Conservation (phyloP, 441 rosid genomes). For the Rhodomyrtus psidioides region DNA sequence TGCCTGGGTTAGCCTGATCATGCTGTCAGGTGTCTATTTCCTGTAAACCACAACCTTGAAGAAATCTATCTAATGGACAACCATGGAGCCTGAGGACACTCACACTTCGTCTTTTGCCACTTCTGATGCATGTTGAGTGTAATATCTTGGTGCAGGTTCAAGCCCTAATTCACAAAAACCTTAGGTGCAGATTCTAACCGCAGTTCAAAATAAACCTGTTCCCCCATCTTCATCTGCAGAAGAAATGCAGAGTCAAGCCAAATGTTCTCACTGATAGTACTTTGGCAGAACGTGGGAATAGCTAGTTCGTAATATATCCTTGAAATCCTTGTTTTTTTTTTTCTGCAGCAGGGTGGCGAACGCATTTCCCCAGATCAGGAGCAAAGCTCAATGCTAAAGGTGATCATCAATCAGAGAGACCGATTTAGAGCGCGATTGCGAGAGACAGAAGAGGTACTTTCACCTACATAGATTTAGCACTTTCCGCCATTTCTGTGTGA, state of each 20-base stretch:
- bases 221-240: not conserved
- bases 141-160: not conserved
- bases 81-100: not conserved
- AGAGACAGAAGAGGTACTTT: slow-evolving; percentile 86
- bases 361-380: slow-evolving; percentile 82
- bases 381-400: slow-evolving; percentile 97
- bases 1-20: not conserved
- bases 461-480: not conserved
- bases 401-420: slow-evolving; percentile 94
- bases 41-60: not conserved
- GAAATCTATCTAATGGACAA: not conserved
- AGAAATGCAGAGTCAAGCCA: not conserved
- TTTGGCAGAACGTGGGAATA: not conserved
- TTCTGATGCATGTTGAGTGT: not conserved
- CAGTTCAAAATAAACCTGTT: not conserved
- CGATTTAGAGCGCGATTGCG: slow-evolving; percentile 80
- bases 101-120: not conserved
- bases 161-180: not conserved
- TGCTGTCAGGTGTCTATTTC: not conserved
- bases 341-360: slow-evolving; percentile 46
- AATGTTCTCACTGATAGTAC: not conserved
- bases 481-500: not conserved
- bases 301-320: not conserved
- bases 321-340: not conserved
- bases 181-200: not conserved